These are phyloP conservation scores for Mycena capillaripes DNA, from an alignment of 768 basidiomycete species.

Conservation along the genomic window DNA sequence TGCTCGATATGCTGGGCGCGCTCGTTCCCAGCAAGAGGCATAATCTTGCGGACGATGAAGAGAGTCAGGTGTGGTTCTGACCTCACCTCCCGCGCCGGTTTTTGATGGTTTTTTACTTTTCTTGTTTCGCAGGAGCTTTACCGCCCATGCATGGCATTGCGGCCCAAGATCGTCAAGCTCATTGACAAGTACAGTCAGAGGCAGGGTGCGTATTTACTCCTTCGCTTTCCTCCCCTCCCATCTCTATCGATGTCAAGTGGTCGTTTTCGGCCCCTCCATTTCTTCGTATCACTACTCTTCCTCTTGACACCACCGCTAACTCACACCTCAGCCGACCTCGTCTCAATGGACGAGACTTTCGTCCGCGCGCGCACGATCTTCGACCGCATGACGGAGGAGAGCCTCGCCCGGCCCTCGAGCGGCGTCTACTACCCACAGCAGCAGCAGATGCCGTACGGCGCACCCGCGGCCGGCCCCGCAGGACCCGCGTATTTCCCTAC, in stretches of 20 bases:
- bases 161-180: slow-evolving; percentile 95
- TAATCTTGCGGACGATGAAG: slow-evolving; percentile 91
- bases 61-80: slow-evolving; percentile 74
- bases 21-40: slow-evolving; percentile 80
- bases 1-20: slow-evolving; percentile 80
- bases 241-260: too few relatives aligned
- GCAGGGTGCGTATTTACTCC: slow-evolving; percentile 59
- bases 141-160: slow-evolving; percentile 87
- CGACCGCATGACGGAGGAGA: slow-evolving; percentile 95
- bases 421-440: slow-evolving; percentile 58
- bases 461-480: neutral
- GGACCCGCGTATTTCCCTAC: slow-evolving; percentile 6
- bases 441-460: slow-evolving; percentile 19
- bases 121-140: slow-evolving; percentile 79
- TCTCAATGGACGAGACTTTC: slow-evolving; percentile 96
- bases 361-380: slow-evolving; percentile 91
- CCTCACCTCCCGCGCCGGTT: neutral
- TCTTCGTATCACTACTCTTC: too few relatives aligned
- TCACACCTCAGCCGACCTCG: slow-evolving; percentile 79
- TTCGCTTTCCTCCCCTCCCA: neutral
- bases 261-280: too few relatives aligned
- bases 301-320: too few relatives aligned
- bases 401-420: slow-evolving; percentile 79
- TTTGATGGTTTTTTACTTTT: neutral
- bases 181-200: slow-evolving; percentile 99